phyloP scores from a whole-genome alignment of 78 protist genomes.

The Anaeramoeba flamelloides region DNA sequence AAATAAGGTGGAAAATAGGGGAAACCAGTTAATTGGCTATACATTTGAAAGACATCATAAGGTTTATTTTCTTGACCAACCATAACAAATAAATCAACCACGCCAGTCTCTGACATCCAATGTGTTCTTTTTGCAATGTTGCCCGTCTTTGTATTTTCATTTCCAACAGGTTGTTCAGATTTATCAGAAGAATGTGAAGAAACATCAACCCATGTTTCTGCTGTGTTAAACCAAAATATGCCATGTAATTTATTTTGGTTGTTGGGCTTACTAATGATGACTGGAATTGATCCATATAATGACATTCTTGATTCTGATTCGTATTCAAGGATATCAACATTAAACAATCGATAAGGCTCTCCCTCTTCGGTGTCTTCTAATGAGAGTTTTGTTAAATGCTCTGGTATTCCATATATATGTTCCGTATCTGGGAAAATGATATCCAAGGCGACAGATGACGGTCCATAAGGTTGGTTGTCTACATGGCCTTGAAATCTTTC shows the following conservation, averaged over 20 bases:
- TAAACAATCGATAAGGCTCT: conserved; percentile 84
- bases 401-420: conserved; percentile 75
- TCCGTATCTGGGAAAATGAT: conserved; percentile 33
- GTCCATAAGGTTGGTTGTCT: no score
- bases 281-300: conserved; percentile 83
- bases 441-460: conserved; percentile 43
- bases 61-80: no score
- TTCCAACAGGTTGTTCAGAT: no score
- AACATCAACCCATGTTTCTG: conserved; percentile 79
- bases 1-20: conserved; percentile 72
- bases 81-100: conserved; percentile 65
- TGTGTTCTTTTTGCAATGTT: no score
- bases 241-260: no score
- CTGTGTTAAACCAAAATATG: conserved; percentile 71
- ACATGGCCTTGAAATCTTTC: no score
- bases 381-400: conserved; percentile 50
- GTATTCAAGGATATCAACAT: conserved; percentile 79
- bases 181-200: no score
- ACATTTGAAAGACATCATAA: no score
- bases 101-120: conserved; percentile 73
- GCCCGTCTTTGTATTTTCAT: no score
- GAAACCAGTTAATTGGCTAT: no score
- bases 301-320: conserved; percentile 68
- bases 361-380: conserved; percentile 29
- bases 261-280: no score